A percentile compares a stretch with the other conserved stretches of the same genome.
Evolutionary conservation across 2,329 filamentous ascomycete genomes (phyloP).

Genomic region (Aspergillus tanneri): DNA sequence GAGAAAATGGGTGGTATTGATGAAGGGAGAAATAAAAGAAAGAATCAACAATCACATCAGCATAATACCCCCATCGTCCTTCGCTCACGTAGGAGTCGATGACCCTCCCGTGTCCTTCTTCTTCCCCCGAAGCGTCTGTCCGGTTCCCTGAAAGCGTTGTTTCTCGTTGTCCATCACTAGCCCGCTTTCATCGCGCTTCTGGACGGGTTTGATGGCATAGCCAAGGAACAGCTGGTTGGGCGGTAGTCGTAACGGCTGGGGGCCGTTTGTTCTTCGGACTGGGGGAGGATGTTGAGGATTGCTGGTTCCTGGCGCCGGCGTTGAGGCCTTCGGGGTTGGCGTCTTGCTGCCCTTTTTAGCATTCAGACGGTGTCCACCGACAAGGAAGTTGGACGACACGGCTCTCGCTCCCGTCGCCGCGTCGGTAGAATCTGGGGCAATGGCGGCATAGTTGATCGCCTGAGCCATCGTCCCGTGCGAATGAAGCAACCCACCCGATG

Average conservation of each 20-base stretch:
- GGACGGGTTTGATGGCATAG: constrained; percentile 86
- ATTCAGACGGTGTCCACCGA: constrained; percentile 76
- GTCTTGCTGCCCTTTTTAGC: constrained; percentile 78
- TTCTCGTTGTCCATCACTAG: constrained; percentile 63
- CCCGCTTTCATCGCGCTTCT: constrained; percentile 67
- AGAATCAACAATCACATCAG: no score
- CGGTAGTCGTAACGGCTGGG: constrained; percentile 78
- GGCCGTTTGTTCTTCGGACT: constrained; percentile 65
- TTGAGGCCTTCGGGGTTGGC: constrained; percentile 69
- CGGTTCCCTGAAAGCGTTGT: constrained; percentile 79
- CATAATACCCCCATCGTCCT: no score
- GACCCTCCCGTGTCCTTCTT: constrained; percentile 56
- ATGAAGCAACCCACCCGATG: constrained; percentile 73
- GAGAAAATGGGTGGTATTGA: constrained; percentile 1
- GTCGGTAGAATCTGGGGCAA: constrained; percentile 72
- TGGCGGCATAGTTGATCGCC: constrained; percentile 92
- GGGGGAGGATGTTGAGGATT: constrained; percentile 47
- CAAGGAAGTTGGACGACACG: constrained; percentile 73
- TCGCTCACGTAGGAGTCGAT: constrained; percentile 38
- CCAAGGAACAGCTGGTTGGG: constrained; percentile 96
- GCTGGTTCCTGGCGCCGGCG: constrained; percentile 64
- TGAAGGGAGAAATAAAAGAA: constrained; percentile 1
- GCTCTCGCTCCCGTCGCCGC: constrained; percentile 63
- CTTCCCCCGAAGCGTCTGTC: constrained; percentile 76
- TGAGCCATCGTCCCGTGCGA: constrained; percentile 92